Conservation (phyloP, 176 grass and related monocot genomes). For the Triticum urartu region DNA sequence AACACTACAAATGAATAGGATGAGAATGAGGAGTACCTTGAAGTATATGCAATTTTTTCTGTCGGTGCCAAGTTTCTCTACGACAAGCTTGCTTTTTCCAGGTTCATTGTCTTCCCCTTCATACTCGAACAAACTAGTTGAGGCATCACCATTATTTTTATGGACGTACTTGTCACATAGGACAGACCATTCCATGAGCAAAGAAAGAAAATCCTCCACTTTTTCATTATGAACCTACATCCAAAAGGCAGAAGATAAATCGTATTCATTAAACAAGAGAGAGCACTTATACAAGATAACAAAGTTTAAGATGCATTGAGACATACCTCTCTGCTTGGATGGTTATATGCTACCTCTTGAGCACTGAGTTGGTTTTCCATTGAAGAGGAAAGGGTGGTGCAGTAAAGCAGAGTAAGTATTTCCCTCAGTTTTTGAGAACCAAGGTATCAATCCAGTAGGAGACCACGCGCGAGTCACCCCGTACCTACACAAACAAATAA, state of each 20-base stretch:
- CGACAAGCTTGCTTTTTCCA: constrained; percentile 38
- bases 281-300: background rate
- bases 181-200: constrained; percentile 58
- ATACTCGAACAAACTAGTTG: constrained; percentile 12
- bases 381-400: no score
- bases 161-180: constrained; percentile 41
- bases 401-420: no score
- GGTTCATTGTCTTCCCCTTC: constrained; percentile 23
- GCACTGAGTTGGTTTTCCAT: no score
- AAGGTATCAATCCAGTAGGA: no score
- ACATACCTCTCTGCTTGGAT: constrained; percentile 62
- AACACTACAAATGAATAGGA: background rate
- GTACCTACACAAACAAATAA: no score
- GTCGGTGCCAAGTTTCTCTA: constrained; percentile 38
- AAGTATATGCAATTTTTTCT: constrained; percentile 47
- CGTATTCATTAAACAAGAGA: no score
- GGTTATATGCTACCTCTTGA: constrained; percentile 28
- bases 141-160: background rate
- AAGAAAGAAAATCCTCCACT: constrained; percentile 61
- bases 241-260: background rate
- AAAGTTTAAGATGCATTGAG: background rate
- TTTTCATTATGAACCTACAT: constrained; percentile 68
- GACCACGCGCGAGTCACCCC: no score
- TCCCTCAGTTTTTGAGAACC: no score
- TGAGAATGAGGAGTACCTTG: constrained; percentile 39